phyloP scores from a whole-genome alignment of 306 rosid species.

The Begonia loranthoides region DNA sequence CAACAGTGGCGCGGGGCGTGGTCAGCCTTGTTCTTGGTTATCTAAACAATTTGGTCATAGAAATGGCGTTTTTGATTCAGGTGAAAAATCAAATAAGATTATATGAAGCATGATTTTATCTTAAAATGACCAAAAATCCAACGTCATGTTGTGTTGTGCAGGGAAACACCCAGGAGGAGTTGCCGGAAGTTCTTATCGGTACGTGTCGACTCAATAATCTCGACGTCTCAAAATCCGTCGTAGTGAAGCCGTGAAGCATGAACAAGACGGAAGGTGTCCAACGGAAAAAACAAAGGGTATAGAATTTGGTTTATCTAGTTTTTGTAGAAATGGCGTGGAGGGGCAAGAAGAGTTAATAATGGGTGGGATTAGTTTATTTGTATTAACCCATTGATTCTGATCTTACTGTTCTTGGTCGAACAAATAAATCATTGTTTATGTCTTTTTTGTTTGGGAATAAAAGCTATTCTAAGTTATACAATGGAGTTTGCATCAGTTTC shows the following conservation, averaged over 20 bases:
- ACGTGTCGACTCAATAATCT: conserved; percentile 69
- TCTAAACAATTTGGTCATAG: conserved; percentile 77
- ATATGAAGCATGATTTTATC: not conserved
- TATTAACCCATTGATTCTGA: not conserved
- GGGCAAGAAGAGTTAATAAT: no score
- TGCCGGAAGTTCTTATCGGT: conserved; percentile 71
- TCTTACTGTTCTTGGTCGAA: not conserved
- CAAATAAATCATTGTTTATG: not conserved
- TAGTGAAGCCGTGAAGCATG: conserved; percentile 17
- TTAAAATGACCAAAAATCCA: no score
- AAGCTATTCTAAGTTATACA: not conserved
- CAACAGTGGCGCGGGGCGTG: conserved; percentile 82
- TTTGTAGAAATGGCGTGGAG: no score
- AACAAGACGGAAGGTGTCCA: no score
- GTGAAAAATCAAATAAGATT: conserved; percentile 12
- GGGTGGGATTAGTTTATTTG: no score
- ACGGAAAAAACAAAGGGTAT: no score
- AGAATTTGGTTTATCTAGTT: no score
- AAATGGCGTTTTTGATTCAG: conserved; percentile 91
- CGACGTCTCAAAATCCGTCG: conserved; percentile 52
- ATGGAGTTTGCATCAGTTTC: not conserved
- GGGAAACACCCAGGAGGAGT: conserved; percentile 76
- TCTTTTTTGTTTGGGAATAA: not conserved
- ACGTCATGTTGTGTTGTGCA: conserved; percentile 11
- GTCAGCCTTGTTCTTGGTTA: conserved; percentile 80